Percentiles rank a stretch among this genome's conserved stretches.
Evolutionary conservation across 2,329 filamentous ascomycete genomes (phyloP).

Genomic region (Rhexocercosporidium sp.): DNA sequence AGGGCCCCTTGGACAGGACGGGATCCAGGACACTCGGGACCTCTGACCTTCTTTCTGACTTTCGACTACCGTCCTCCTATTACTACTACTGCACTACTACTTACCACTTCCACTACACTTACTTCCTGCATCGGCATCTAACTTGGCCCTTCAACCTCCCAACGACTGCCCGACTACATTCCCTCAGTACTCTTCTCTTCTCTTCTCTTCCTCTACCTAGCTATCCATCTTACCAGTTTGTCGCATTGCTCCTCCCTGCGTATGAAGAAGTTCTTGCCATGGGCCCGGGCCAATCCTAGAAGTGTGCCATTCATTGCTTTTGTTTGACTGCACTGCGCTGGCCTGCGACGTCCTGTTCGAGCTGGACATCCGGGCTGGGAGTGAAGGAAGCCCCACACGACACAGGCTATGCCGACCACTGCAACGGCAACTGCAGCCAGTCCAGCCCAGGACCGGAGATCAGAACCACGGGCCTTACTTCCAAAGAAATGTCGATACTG

Average conservation of each 20-base stretch:
- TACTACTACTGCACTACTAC: too few relatives aligned
- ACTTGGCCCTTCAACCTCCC: too few relatives aligned
- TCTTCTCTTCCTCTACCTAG: too few relatives aligned
- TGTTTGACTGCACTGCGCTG: neutral
- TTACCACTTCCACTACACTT: too few relatives aligned
- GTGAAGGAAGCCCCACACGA: constrained; percentile 22
- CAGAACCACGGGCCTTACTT: constrained; percentile 35
- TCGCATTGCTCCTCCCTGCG: neutral
- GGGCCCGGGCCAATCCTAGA: constrained; percentile 7
- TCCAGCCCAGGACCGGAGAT: constrained; percentile 20
- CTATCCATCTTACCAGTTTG: neutral
- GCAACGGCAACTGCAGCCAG: constrained; percentile 1
- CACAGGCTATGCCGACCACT: constrained; percentile 20
- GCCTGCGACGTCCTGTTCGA: neutral
- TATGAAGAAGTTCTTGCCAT: constrained; percentile 10
- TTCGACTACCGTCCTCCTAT: too few relatives aligned
- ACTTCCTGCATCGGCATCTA: neutral
- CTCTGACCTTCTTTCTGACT: too few relatives aligned
- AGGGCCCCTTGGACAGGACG: too few relatives aligned
- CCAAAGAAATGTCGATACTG: constrained; percentile 52
- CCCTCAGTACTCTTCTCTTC: too few relatives aligned
- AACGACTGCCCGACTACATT: too few relatives aligned
- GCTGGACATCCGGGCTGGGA: neutral
- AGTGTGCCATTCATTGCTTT: neutral
- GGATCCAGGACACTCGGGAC: too few relatives aligned